phyloP scores from a whole-genome alignment of 2,329 filamentous ascomycete species.

The Ascosphaera aggregata region DNA sequence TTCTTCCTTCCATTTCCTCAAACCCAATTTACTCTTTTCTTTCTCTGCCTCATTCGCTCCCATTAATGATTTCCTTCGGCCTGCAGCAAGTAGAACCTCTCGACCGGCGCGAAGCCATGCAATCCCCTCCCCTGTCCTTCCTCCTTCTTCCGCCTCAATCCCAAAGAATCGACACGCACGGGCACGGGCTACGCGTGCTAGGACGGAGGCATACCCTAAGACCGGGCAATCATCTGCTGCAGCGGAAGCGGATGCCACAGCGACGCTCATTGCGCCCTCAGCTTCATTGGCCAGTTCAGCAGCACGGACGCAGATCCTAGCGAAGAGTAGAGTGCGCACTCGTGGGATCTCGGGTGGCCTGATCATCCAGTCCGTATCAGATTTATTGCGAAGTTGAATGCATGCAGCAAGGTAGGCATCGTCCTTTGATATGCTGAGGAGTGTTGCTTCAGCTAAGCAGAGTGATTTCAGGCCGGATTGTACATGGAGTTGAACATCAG shows the following conservation, averaged over 20 bases:
- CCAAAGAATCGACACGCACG: conserved; percentile 80
- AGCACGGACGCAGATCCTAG: conserved; percentile 65
- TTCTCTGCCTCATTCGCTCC: conserved; percentile 7
- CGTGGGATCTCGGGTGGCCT: conserved; percentile 69
- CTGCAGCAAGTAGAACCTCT: conserved; percentile 18
- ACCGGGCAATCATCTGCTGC: conserved; percentile 20
- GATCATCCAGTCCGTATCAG: conserved; percentile 93
- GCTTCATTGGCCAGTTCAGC: conserved; percentile 50
- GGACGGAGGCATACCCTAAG: conserved; percentile 49
- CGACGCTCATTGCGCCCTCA: background rate
- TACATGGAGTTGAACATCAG: conserved; percentile 24
- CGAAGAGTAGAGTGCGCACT: conserved; percentile 71
- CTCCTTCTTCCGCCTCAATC: conserved; percentile 64
- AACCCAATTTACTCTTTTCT: conserved; percentile 9
- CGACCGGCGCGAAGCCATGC: conserved; percentile 66
- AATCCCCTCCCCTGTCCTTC: conserved; percentile 62
- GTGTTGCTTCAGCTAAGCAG: conserved; percentile 65
- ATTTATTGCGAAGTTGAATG: conserved; percentile 56
- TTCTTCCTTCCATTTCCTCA: conserved; percentile 42
- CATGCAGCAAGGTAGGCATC: conserved; percentile 75
- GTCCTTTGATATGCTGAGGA: conserved; percentile 78
- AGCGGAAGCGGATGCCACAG: conserved; percentile 36
- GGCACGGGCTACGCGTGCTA: conserved; percentile 51
- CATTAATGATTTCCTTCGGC: conserved; percentile 23
- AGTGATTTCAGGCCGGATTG: conserved; percentile 27